Evolutionary conservation across 2,329 filamentous ascomycete species (phyloP), one percentile per base, ranked within the genome.

Genomic region (Fusarium sp.): DNA sequence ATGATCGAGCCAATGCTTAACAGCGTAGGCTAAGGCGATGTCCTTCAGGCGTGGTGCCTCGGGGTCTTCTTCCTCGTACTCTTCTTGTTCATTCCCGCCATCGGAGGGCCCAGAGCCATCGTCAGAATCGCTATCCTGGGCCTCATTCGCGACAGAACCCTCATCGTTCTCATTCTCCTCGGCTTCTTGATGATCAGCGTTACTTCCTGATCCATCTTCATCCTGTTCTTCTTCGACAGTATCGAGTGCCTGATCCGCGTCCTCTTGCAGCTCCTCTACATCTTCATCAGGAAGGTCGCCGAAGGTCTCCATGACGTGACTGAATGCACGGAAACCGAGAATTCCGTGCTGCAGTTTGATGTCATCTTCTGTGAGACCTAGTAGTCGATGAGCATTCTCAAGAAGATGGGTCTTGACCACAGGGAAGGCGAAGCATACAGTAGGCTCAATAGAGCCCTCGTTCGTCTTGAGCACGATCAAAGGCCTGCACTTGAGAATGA

Each of bases 341-440:
- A 83, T 78, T 4, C 82, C 82, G n/a, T 83, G 81, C 42, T 83
- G 82, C 70, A 80, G 78, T 53, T 79, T 81, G 16, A 77, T 79
- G 15, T 80, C 82, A 42, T 83, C 80, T 1, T 74, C 64, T 1
- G 80, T 80, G 43, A 83, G 74, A 1, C 78, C 78, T 4, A 83
- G 74, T 12, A 71, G 11, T 9, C 29, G 7, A 77, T 71, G 45
- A 68, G 80, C 73, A 52, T 82, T 82, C n/a, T 82, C 78, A 1
- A 81, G 65, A 8, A 83, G 74, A 61, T 83, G 81, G 5, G 71
- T 73, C 63, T 81, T 82, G 32, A 83, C 80, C 12, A 81, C 79
- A 0, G 54, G 25, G 6, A 65, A 52, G 0, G 55, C 54, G 18
- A 70, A 70, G 24, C 63, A 70, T 5, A 70, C 68, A 0, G 51